Percentiles rank a stretch among this genome's conserved stretches.
phyloP scores from a whole-genome alignment of 1,284 basidiomycete genomes.

The Mycena citricolor region DNA sequence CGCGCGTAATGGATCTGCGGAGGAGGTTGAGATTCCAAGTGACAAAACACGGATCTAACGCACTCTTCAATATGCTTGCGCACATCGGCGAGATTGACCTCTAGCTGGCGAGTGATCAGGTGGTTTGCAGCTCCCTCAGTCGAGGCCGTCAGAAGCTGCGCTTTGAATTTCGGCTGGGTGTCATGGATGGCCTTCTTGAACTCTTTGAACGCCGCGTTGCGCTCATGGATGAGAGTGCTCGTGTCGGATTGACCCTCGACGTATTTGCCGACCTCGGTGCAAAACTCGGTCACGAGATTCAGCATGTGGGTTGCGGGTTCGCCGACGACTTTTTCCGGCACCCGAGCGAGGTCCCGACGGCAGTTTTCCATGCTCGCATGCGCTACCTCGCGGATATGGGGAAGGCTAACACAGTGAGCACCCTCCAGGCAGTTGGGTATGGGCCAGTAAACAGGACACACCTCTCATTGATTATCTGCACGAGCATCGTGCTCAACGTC shows the following conservation, averaged over 20 bases:
- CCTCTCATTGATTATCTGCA: constrained; percentile 34
- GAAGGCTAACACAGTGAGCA: background rate
- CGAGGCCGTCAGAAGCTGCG: constrained; percentile 1
- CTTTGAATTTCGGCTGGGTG: constrained; percentile 33
- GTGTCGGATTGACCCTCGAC: constrained; percentile 25
- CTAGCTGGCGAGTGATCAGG: constrained; percentile 1
- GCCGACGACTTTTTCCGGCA: constrained; percentile 28
- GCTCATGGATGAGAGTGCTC: constrained; percentile 25
- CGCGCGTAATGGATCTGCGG: constrained; percentile 28
- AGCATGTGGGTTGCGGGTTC: constrained; percentile 36
- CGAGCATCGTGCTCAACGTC: constrained; percentile 32
- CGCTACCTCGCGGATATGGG: background rate
- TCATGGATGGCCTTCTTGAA: constrained; percentile 30
- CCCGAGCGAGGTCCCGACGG: constrained; percentile 20
- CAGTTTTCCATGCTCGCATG: constrained; percentile 18
- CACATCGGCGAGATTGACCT: constrained; percentile 32
- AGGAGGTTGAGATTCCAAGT: background rate
- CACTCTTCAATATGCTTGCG: constrained; percentile 34
- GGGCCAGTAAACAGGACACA: constrained; percentile 17
- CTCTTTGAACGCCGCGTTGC: constrained; percentile 20
- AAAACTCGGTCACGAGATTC: constrained; percentile 30
- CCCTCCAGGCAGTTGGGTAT: background rate
- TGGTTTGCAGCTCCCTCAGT: constrained; percentile 5
- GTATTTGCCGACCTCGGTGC: constrained; percentile 26
- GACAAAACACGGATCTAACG: constrained; percentile 4